These are phyloP conservation scores for Fusarium nodosum DNA, from an alignment of 2,329 filamentous ascomycete genomes.

Conservation along the genomic window DNA sequence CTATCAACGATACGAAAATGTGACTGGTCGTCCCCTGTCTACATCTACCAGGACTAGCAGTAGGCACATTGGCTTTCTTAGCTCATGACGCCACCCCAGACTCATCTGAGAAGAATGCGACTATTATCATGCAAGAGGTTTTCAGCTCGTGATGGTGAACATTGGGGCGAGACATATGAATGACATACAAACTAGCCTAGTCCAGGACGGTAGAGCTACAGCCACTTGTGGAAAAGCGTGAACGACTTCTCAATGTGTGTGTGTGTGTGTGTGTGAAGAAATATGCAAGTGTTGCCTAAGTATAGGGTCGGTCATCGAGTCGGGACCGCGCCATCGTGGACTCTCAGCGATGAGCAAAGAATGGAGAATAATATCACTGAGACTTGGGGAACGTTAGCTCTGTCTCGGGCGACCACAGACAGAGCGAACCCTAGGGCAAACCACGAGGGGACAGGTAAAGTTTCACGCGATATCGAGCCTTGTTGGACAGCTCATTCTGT, in stretches of 20 bases:
- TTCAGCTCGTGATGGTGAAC: constrained; percentile 29
- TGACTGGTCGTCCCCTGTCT: not conserved
- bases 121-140: constrained; percentile 19
- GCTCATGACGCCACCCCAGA: constrained; percentile 1
- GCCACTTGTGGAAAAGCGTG: constrained; percentile 23
- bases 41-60: constrained; percentile 5
- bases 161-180: constrained; percentile 26
- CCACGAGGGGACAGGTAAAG: constrained; percentile 16
- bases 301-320: constrained; percentile 9
- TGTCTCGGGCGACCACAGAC: constrained; percentile 32
- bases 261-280: constrained; percentile 23
- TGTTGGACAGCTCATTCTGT: constrained; percentile 19
- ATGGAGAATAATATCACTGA: constrained; percentile 31
- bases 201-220: constrained; percentile 6
- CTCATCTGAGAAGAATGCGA: constrained; percentile 16
- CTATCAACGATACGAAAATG: constrained; percentile 3
- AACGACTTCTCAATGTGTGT: constrained; percentile 5
- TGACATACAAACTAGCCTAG: constrained; percentile 9
- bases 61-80: constrained; percentile 14
- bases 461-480: constrained; percentile 22
- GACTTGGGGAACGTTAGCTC: constrained; percentile 24
- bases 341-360: constrained; percentile 16
- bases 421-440: not conserved
- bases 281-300: constrained; percentile 11
- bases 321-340: constrained; percentile 22